Evolutionary conservation across 2,329 filamentous ascomycete species (phyloP).

Genomic region (Aspergillus ochraceoroseus): DNA sequence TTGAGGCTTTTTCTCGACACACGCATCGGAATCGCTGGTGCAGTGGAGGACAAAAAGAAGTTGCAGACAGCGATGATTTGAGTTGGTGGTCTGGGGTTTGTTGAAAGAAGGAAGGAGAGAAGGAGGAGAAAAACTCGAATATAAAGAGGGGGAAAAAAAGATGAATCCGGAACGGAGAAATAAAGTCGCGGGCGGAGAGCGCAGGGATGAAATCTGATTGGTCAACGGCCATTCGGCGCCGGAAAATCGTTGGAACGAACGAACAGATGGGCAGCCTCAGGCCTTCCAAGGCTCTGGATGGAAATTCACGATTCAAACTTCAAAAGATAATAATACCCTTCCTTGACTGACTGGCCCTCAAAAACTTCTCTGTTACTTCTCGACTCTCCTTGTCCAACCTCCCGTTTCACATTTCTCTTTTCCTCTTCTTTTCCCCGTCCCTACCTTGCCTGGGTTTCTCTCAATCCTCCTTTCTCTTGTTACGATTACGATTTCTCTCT

Average conservation of each 20-base stretch:
- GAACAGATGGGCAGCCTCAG: no score
- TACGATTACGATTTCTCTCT: conserved; percentile 27
- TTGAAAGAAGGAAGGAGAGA: conserved; percentile 39
- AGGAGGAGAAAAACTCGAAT: conserved; percentile 19
- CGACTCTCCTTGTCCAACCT: conserved; percentile 29
- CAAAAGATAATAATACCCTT: conserved; percentile 5
- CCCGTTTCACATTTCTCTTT: conserved; percentile 6
- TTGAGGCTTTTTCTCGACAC: conserved; percentile 59
- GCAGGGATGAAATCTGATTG: conserved; percentile 29
- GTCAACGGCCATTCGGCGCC: conserved; percentile 17
- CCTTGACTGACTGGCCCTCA: conserved; percentile 6
- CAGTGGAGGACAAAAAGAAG: conserved; percentile 45
- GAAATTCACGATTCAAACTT: no score
- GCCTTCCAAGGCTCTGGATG: no score
- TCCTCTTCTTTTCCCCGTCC: no score
- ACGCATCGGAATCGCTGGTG: conserved; percentile 66
- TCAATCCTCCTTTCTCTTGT: no score
- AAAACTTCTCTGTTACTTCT: conserved; percentile 8
- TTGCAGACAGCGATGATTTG: conserved; percentile 66
- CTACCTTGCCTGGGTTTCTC: no score
- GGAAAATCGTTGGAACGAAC: no score
- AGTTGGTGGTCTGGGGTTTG: conserved; percentile 63
- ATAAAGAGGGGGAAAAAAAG: conserved; percentile 18
- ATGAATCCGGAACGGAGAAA: conserved; percentile 26
- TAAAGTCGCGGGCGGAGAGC: conserved; percentile 28